These are phyloP conservation scores for Veloboletus limbatus DNA, from an alignment of 1,284 basidiomycete genomes.

Conservation along the genomic window DNA sequence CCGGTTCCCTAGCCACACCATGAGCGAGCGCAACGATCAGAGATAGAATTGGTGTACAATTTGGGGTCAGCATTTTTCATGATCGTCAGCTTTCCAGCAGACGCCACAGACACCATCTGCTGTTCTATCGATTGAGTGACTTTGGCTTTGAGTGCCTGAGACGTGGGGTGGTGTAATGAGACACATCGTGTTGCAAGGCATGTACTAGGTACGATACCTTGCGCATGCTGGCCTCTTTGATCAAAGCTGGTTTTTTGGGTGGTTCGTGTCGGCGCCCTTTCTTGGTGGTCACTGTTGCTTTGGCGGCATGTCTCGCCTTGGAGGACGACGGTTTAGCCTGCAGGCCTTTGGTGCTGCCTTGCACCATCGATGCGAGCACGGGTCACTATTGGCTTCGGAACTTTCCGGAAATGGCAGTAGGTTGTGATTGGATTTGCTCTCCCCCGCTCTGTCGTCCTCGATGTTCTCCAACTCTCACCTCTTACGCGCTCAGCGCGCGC, in stretches of 20 bases:
- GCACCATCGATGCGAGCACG: no score
- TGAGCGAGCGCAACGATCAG: constrained; percentile 9
- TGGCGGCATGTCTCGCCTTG: constrained; percentile 52
- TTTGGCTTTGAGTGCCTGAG: constrained; percentile 77
- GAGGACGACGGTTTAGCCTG: constrained; percentile 48
- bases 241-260: constrained; percentile 66
- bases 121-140: constrained; percentile 87
- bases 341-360: constrained; percentile 70
- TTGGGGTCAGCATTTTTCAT: constrained; percentile 66
- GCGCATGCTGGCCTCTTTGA: constrained; percentile 69
- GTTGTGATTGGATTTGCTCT: constrained; percentile 3
- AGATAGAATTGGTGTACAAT: constrained; percentile 32
- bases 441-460: constrained; percentile 30
- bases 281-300: constrained; percentile 63
- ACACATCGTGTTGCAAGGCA: background rate
- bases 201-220: constrained; percentile 46
- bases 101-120: constrained; percentile 87
- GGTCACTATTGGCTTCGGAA: constrained; percentile 20
- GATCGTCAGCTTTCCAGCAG: constrained; percentile 81
- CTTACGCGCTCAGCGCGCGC: constrained; percentile 51
- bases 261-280: constrained; percentile 70
- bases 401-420: constrained; percentile 22
- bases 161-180: constrained; percentile 1
- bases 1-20: constrained; percentile 18
- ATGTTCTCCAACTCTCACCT: constrained; percentile 48